These are phyloP conservation scores for Aspergillus sp. DNA, from an alignment of 2,329 filamentous ascomycete genomes.

Conservation along the genomic window DNA sequence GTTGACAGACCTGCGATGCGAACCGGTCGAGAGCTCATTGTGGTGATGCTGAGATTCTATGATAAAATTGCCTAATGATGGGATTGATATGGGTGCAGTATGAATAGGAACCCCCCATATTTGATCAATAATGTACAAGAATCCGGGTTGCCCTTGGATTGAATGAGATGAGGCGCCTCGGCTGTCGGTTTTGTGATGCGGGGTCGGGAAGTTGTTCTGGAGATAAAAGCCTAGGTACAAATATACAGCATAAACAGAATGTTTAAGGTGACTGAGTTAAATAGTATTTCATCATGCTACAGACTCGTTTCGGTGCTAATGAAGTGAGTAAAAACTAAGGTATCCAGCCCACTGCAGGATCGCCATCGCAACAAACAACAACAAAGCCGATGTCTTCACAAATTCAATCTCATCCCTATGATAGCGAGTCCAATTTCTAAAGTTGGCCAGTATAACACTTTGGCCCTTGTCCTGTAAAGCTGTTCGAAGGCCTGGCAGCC, in stretches of 20 bases:
- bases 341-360: slow-evolving; percentile 20
- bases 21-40: slow-evolving; percentile 24
- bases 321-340: background rate
- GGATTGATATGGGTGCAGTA: background rate
- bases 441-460: slow-evolving; percentile 47
- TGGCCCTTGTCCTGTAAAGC: slow-evolving; percentile 55
- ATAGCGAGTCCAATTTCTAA: slow-evolving; percentile 19
- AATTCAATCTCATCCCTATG: slow-evolving; percentile 23
- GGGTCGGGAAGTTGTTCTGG: slow-evolving; percentile 6
- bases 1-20: slow-evolving; percentile 28
- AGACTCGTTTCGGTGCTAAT: background rate
- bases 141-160: background rate
- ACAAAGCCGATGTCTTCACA: slow-evolving; percentile 18
- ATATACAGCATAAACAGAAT: background rate
- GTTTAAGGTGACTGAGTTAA: background rate
- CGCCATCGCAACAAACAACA: slow-evolving; percentile 20
- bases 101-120: background rate
- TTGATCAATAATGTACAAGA: background rate
- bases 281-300: background rate
- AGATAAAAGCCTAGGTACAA: background rate
- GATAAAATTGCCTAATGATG: background rate
- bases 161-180: slow-evolving; percentile 10
- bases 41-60: background rate
- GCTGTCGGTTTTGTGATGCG: slow-evolving; percentile 18
- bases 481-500: slow-evolving; percentile 56